Base-by-base conservation (phyloP, 2,329 filamentous ascomycete genomes). In the Pseudogymnoascus verrucosus region DNA sequence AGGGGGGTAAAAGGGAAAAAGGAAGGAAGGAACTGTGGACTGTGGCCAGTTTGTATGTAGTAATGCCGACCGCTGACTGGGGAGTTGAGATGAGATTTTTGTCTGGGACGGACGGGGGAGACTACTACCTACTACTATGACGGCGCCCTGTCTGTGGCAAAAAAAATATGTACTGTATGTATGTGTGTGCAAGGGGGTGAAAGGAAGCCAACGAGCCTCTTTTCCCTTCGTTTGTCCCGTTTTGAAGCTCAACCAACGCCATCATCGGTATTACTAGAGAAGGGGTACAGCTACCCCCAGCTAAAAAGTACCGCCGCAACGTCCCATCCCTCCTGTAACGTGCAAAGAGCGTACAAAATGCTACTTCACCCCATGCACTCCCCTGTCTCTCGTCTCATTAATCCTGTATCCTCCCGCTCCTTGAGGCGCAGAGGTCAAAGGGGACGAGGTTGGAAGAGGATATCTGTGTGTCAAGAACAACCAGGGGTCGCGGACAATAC, bases 401-500 rank as follows among this genome's bases (percentile, higher is more conserved):
- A 31, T 51, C 44, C 44, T 51, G 44, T 51, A 12, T 51, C 23
- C 47, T 54, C 47, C 47, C 47, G 23, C 47, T 54, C 47, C 23
- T 31, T 28, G 47, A 23, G 47, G 47, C 47, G 14, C 23, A 54
- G 26, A 31, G 14, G 11, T 54, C 14, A 54, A 54, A 54, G 47
- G 47, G 47, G 21, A 54, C 3, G 26, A 31, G 26, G 47, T 11
- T 31, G 47, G 23, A 54, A 31, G 23, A 28, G 14, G 26, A 31
- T 54, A 54, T 54, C 23, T 54, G 47, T 54, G 47, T 54, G 47
- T 54, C 47, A 54, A 54, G 23, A 54, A 54, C 47, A 54, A 54
- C 47, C 47, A 54, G 47, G 44, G 47, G 47, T 54, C 11, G n/a
- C 14, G 12, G 14, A 4, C 44, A 54, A 54, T 54, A 54, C 42